Evolutionary conservation across 768 basidiomycete genomes (phyloP).

Genomic region (Lactarius tabidus): DNA sequence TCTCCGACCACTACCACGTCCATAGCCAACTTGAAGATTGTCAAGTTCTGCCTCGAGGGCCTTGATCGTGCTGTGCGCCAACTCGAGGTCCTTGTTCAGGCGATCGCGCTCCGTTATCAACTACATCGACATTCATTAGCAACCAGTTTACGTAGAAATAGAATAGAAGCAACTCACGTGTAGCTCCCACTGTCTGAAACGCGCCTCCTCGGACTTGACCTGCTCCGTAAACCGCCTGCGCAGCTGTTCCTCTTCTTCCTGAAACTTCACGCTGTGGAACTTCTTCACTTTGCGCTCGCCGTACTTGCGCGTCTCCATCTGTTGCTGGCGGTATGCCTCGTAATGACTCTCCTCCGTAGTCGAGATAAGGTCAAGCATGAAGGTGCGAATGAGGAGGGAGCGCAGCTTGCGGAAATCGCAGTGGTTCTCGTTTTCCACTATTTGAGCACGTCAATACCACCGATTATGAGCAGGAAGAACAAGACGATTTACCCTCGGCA

Average conservation of each 20-base stretch:
- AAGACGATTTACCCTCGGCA: conserved; percentile 72
- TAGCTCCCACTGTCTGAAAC: conserved; percentile 99
- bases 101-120: conserved; percentile 98
- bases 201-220: conserved; percentile 96
- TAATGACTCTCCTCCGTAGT: conserved; percentile 96
- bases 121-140: conserved; percentile 40
- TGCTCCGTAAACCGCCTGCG: conserved; percentile 99
- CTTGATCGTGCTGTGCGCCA: conserved; percentile 90
- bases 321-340: conserved; percentile 95
- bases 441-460: background rate
- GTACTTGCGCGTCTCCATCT: conserved; percentile 99
- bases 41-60: conserved; percentile 86
- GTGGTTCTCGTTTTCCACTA: conserved; percentile 98
- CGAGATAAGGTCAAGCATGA: conserved; percentile 97
- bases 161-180: conserved; percentile 56
- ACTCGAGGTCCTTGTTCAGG: conserved; percentile 97
- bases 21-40: conserved; percentile 81
- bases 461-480: background rate
- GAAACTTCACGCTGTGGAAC: conserved; percentile 99
- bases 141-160: background rate
- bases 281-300: conserved; percentile 99
- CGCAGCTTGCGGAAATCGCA: conserved; percentile 99
- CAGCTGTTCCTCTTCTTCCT: conserved; percentile 96
- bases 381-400: conserved; percentile 90
- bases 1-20: conserved; percentile 66